Conservation (phyloP, 1,284 basidiomycete genomes). For the Thelephora terrestris region DNA sequence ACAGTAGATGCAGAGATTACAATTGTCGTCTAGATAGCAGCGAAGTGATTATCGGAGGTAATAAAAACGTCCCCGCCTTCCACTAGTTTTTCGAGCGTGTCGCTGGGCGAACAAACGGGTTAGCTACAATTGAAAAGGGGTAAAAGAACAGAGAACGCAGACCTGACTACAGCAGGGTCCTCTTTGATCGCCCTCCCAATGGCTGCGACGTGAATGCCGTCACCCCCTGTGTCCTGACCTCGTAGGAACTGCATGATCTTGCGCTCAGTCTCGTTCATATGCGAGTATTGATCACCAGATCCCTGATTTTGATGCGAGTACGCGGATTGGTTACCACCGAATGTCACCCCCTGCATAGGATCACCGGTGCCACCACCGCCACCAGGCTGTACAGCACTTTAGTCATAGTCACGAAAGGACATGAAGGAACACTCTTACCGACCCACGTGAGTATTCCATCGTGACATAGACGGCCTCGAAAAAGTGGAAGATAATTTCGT, state of each 20-base stretch:
- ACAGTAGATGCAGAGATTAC: not conserved
- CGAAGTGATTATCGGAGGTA: slow-evolving; percentile 40
- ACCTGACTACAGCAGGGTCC: slow-evolving; percentile 30
- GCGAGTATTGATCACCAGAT: slow-evolving; percentile 24
- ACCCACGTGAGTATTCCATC: slow-evolving; percentile 31
- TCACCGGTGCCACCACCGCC: slow-evolving; percentile 11
- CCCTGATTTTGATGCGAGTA: slow-evolving; percentile 19
- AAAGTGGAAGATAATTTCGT: slow-evolving; percentile 81
- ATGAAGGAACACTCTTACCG: slow-evolving; percentile 16
- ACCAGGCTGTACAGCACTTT: slow-evolving; percentile 21
- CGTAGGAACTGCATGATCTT: slow-evolving; percentile 39
- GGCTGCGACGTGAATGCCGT: slow-evolving; percentile 40
- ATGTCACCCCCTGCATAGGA: slow-evolving; percentile 4
- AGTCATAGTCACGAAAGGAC: slow-evolving; percentile 4
- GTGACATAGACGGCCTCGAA: slow-evolving; percentile 44
- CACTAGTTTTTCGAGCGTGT: slow-evolving; percentile 42
- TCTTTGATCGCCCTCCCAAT: slow-evolving; percentile 27
- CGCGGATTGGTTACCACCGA: slow-evolving; percentile 15
- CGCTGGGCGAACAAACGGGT: slow-evolving; percentile 18
- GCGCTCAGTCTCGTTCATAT: slow-evolving; percentile 34
- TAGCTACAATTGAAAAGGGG: not conserved
- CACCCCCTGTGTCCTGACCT: slow-evolving; percentile 23
- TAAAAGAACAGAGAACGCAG: slow-evolving; percentile 9
- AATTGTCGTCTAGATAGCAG: slow-evolving; percentile 16
- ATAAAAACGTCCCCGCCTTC: slow-evolving; percentile 46